Base-by-base conservation (phyloP, 495 filamentous ascomycete genomes). In the Trypethelium eluteriae region DNA sequence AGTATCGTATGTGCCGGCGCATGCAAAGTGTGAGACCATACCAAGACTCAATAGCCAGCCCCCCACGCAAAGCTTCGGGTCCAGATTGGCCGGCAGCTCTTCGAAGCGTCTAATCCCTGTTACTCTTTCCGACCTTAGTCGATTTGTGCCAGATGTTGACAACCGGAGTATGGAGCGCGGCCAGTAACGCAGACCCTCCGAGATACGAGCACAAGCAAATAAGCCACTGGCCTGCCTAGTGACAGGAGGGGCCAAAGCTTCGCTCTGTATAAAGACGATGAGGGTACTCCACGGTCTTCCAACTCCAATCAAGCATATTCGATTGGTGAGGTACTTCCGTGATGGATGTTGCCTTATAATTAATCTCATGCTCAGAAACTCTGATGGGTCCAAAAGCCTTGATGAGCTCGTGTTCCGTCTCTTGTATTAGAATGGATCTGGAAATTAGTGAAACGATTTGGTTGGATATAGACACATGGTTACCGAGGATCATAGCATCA, bases 231-330 rank as follows among this genome's bases (percentile, higher is more conserved):
- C 88, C 68, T 90, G 81, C 47, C 86, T 81, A 0, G 88, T 86
- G 12, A 88, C 88, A 0, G 88, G 80, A 10, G 90, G 82, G 69
- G 89, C 88, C 5, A 85, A 88, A 25, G 90, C 86, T 2, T 88
- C 88, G 73, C 90, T 88, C 62, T 88, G 87, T 67, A 90, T 89
- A 74, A 91, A 91, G 39, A 90, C 76, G 66, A 90, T 87, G 3
- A 89, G 9, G 88, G 88, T 56, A 89, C 83, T 14, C 86, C 84
- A 62, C 82, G 84, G 41, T 88, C 83, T 1, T 81, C 80, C 63
- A 80, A 82, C 61, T 79, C 75, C 18, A 46, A 53, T 6, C 25
- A 25, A 82, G 74, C 44, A 81, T 78, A 10, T 63, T 38, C 0
- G 86, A 87, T 46, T 79, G 74, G 11, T 70, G 73, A 5, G 86